A percentile compares a stretch with the other conserved stretches of the same genome.
These are phyloP conservation scores for Talaromyces sp. DNA, from an alignment of 2,329 filamentous ascomycete species.

Conservation along the genomic window DNA sequence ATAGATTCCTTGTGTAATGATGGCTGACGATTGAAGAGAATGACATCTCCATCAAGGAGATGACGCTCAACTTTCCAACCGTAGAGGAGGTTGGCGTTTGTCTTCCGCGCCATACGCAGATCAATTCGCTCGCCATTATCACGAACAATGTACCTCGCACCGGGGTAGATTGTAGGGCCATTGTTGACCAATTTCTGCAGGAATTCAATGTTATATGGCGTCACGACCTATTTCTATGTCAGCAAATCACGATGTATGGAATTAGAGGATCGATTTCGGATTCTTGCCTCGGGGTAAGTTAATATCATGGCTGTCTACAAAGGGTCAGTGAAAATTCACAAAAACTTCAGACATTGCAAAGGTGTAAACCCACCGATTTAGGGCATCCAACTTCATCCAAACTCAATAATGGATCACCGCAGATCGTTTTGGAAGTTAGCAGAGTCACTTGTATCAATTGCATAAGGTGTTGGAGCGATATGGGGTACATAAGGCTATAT, in stretches of 20 bases:
- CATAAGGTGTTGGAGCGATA: not conserved
- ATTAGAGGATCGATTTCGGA: no score
- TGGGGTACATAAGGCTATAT: not conserved
- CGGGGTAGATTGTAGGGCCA: constrained; percentile 90
- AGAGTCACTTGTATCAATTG: not conserved
- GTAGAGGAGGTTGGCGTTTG: constrained; percentile 71
- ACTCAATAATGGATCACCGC: constrained; percentile 80
- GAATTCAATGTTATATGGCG: constrained; percentile 94
- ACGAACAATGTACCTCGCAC: constrained; percentile 93
- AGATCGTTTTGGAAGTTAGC: not conserved
- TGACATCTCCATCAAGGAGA: constrained; percentile 91
- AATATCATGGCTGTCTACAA: constrained; percentile 74
- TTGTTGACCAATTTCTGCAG: constrained; percentile 87
- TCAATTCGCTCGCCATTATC: constrained; percentile 93
- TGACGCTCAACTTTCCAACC: constrained; percentile 99
- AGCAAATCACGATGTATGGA: no score
- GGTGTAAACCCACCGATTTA: not conserved
- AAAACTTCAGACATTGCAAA: not conserved
- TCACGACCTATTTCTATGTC: constrained; percentile 58
- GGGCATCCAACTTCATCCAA: constrained; percentile 81
- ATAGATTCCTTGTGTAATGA: constrained; percentile 99
- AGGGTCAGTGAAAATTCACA: not conserved
- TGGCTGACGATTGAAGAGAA: constrained; percentile 99
- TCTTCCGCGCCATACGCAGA: constrained; percentile 85
- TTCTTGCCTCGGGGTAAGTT: constrained; percentile 70